phyloP scores from a whole-genome alignment of 1,284 basidiomycete species.

The Cystobasidiaceae sp. region DNA sequence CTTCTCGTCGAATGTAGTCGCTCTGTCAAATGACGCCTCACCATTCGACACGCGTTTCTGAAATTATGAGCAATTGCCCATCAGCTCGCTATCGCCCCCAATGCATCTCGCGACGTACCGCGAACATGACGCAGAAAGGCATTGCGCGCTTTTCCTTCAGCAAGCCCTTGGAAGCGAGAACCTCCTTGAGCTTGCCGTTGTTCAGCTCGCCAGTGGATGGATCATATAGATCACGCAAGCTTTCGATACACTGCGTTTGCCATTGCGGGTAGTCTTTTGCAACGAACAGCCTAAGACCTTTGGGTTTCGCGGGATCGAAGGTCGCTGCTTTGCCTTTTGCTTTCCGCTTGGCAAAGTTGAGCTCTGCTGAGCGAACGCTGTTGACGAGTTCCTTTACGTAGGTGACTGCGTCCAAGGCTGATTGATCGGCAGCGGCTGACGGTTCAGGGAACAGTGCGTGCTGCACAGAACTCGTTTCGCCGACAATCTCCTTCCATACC shows the following conservation, averaged over 20 bases:
- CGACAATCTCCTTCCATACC: constrained; percentile 73
- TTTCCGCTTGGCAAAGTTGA: constrained; percentile 62
- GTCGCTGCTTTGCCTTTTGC: constrained; percentile 53
- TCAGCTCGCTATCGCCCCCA: too few relatives aligned
- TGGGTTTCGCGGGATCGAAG: constrained; percentile 77
- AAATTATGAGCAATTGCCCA: too few relatives aligned
- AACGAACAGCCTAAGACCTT: constrained; percentile 80
- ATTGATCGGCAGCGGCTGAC: constrained; percentile 47
- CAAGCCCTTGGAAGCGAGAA: constrained; percentile 67
- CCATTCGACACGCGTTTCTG: constrained; percentile 81
- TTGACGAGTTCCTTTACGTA: constrained; percentile 85
- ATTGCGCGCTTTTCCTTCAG: constrained; percentile 94
- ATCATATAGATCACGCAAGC: constrained; percentile 67
- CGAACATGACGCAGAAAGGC: constrained; percentile 83
- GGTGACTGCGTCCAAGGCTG: constrained; percentile 62
- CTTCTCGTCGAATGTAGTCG: constrained; percentile 78
- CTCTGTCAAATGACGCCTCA: constrained; percentile 73
- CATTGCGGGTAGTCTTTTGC: constrained; percentile 87
- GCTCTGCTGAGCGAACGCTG: constrained; percentile 84
- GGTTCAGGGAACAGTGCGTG: constrained; percentile 68
- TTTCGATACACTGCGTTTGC: constrained; percentile 78
- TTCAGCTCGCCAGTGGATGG: constrained; percentile 64
- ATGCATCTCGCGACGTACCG: constrained; percentile 54
- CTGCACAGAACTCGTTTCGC: constrained; percentile 72
- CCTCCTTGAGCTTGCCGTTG: constrained; percentile 69